Percentiles rank a stretch among this genome's conserved stretches.
phyloP scores from a whole-genome alignment of 257 asterid species.

The Leptodermis oblonga region DNA sequence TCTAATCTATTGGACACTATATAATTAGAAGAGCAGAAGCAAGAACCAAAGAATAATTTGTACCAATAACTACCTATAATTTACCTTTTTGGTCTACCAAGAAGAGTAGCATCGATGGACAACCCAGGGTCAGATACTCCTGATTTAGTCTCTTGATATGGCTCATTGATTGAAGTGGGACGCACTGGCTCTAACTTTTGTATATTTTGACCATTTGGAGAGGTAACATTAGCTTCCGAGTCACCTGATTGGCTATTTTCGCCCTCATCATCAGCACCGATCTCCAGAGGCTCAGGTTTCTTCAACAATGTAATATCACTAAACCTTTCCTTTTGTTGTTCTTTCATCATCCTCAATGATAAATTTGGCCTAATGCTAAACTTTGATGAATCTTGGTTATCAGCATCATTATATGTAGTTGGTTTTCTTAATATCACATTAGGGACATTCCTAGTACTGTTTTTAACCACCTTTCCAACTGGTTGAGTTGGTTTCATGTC shows the following conservation, averaged over 20 bases:
- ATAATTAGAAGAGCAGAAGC: constrained; percentile 16
- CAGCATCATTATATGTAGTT: constrained; percentile 25
- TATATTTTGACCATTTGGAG: constrained; percentile 24
- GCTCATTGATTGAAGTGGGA: constrained; percentile 29
- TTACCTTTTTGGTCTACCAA: constrained; percentile 72
- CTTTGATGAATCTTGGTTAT: constrained; percentile 31
- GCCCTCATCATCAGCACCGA: constrained; percentile 22
- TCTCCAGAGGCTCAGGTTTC: constrained; percentile 53
- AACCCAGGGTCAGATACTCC: constrained; percentile 22
- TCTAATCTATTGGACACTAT: constrained; percentile 55
- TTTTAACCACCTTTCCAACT: constrained; percentile 25
- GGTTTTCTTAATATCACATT: constrained; percentile 82
- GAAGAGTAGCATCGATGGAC: constrained; percentile 44
- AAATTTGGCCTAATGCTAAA: constrained; percentile 67
- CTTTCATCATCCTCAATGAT: constrained; percentile 58
- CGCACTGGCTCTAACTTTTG: constrained; percentile 39
- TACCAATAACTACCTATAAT: background rate
- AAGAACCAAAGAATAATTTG: constrained; percentile 8
- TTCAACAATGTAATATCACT: constrained; percentile 67
- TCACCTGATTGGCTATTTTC: constrained; percentile 28
- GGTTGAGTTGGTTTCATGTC: constrained; percentile 26
- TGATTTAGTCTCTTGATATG: constrained; percentile 30
- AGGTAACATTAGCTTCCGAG: constrained; percentile 14
- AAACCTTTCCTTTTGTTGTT: constrained; percentile 50
- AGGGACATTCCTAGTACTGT: constrained; percentile 52